Percentiles rank a stretch among this genome's conserved stretches.
Conservation (phyloP, 2,329 filamentous ascomycete genomes). For the Thielaviopsis euricoi region DNA sequence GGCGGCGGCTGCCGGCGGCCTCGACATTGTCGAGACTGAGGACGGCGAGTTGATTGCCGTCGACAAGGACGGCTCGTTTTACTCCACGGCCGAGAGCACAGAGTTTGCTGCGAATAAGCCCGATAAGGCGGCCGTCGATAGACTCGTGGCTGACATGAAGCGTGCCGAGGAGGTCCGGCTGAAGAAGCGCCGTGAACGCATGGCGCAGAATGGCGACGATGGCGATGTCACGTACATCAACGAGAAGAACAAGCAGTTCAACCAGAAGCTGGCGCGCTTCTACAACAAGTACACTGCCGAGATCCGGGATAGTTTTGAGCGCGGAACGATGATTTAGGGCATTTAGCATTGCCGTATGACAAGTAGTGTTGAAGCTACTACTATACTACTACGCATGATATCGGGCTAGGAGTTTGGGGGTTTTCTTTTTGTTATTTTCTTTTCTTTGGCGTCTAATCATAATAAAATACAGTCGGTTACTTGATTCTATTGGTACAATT, state of each 20-base stretch:
- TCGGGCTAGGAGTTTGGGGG: constrained; percentile 10
- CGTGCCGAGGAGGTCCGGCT: constrained; percentile 76
- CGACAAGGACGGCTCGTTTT: constrained; percentile 80
- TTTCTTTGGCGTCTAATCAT: not conserved
- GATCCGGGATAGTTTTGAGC: constrained; percentile 93
- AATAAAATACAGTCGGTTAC: not conserved
- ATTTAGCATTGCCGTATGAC: too few relatives aligned
- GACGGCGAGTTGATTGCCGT: constrained; percentile 88
- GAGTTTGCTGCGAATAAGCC: constrained; percentile 75
- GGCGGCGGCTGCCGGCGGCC: constrained; percentile 65
- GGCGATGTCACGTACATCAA: constrained; percentile 97
- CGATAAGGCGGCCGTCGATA: constrained; percentile 71
- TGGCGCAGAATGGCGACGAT: constrained; percentile 64
- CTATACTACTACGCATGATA: constrained; percentile 1
- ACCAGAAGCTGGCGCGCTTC: constrained; percentile 87
- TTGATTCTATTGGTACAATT: not conserved
- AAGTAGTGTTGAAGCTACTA: constrained; percentile 8
- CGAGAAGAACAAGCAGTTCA: constrained; percentile 99
- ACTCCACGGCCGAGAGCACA: constrained; percentile 71
- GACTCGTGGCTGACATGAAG: constrained; percentile 68
- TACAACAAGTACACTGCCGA: constrained; percentile 98
- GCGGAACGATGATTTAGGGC: constrained; percentile 81
- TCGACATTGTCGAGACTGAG: constrained; percentile 92
- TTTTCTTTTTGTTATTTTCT: not conserved
- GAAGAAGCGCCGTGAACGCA: constrained; percentile 71